Conservation (phyloP, 768 basidiomycete genomes). For the Strobilomyces confusus region DNA sequence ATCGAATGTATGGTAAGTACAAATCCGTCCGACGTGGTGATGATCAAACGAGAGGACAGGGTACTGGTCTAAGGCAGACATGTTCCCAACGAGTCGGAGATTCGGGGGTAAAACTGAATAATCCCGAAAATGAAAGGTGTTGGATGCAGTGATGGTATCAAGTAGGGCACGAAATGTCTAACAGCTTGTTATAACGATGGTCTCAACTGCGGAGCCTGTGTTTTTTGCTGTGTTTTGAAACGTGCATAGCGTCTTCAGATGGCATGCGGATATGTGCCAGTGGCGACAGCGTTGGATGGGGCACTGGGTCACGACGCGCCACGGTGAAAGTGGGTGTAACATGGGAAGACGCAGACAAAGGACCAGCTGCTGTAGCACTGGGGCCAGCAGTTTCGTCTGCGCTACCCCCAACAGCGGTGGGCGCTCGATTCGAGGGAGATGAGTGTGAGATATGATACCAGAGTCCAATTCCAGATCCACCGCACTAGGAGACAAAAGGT, state of each 20-base stretch:
- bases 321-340: constrained; percentile 65
- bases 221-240: constrained; percentile 11
- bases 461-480: constrained; percentile 54
- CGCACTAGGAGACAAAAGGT: constrained; percentile 32
- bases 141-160: constrained; percentile 4
- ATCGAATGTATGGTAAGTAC: constrained; percentile 25
- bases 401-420: constrained; percentile 63
- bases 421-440: constrained; percentile 44
- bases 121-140: constrained; percentile 1
- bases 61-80: constrained; percentile 20
- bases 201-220: constrained; percentile 9
- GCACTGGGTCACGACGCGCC: constrained; percentile 33
- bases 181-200: not conserved
- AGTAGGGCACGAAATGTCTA: not conserved
- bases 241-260: constrained; percentile 1
- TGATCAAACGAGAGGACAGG: constrained; percentile 33
- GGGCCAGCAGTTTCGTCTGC: constrained; percentile 39
- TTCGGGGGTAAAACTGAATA: not conserved
- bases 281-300: constrained; percentile 18
- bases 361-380: constrained; percentile 10
- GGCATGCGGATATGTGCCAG: constrained; percentile 7
- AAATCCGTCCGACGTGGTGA: constrained; percentile 17
- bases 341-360: constrained; percentile 30
- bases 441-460: constrained; percentile 59
- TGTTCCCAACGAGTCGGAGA: constrained; percentile 14